These are phyloP conservation scores for Solanum clarkiae DNA, from an alignment of 257 asterid genomes.

Conservation along the genomic window DNA sequence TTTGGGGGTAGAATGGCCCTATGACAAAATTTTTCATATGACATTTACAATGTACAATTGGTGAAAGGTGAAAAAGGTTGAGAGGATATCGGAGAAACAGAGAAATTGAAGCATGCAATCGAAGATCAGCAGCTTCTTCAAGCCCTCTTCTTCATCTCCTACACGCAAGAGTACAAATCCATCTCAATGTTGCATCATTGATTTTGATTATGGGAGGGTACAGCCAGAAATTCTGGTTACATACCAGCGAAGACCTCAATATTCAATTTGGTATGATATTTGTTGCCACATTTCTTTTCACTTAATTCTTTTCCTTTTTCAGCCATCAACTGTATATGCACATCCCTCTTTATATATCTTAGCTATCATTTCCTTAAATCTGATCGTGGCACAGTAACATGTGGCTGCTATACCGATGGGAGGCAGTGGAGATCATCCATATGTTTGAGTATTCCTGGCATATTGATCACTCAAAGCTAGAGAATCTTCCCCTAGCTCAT, in stretches of 20 bases:
- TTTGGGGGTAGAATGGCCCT: neutral
- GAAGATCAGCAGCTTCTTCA: slow-evolving; percentile 51
- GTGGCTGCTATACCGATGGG: slow-evolving; percentile 67
- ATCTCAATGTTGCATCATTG: neutral
- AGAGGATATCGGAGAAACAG: neutral
- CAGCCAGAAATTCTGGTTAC: neutral
- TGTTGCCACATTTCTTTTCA: neutral
- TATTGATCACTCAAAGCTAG: slow-evolving; percentile 43
- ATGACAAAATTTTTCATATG: neutral
- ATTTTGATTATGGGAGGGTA: neutral
- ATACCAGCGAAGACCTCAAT: neutral
- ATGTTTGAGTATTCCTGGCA: slow-evolving; percentile 58
- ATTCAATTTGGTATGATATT: neutral
- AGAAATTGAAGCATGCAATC: slow-evolving; percentile 31
- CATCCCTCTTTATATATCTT: slow-evolving; percentile 42
- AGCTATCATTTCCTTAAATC: slow-evolving; percentile 60
- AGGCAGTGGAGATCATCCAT: slow-evolving; percentile 81
- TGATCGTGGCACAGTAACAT: slow-evolving; percentile 64
- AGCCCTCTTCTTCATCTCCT: slow-evolving; percentile 9
- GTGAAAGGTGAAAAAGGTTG: neutral
- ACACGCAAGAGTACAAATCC: neutral
- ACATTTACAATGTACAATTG: neutral
- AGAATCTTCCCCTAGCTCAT: slow-evolving; percentile 56
- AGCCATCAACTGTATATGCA: neutral
- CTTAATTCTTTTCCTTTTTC: neutral